These are phyloP conservation scores for Zostera marina DNA, from an alignment of 116 monocot species.

Conservation along the genomic window DNA sequence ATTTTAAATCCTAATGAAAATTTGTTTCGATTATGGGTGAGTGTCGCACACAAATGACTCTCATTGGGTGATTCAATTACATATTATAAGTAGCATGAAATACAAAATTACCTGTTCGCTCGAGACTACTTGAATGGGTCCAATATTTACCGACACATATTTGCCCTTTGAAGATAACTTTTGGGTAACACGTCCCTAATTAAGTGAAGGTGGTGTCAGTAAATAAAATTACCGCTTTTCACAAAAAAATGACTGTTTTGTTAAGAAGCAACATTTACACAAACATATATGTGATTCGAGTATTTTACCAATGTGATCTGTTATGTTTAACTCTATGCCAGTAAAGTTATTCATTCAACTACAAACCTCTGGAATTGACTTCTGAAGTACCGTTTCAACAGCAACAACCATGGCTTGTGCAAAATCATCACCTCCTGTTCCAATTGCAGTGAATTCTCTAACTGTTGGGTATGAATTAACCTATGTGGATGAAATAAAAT, in stretches of 20 bases:
- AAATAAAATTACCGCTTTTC: too few species aligned
- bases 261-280: too few species aligned
- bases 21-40: too few species aligned
- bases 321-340: too few species aligned
- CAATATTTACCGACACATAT: slow-evolving; percentile 88
- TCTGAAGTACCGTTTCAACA: slow-evolving; percentile 89
- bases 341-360: background rate
- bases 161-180: slow-evolving; percentile 77
- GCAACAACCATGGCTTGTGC: slow-evolving; percentile 83
- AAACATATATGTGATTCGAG: too few species aligned
- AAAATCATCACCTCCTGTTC: slow-evolving; percentile 95
- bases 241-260: too few species aligned
- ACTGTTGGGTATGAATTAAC: slow-evolving; percentile 82
- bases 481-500: slow-evolving; percentile 12
- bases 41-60: too few species aligned
- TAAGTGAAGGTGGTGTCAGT: slow-evolving; percentile 1
- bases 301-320: too few species aligned
- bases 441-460: slow-evolving; percentile 92
- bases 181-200: slow-evolving; percentile 44
- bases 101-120: slow-evolving; percentile 64
- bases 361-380: slow-evolving; percentile 70
- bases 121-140: slow-evolving; percentile 73
- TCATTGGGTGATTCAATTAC: too few species aligned
- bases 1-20: background rate
- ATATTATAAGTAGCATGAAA: background rate